Evolutionary conservation across 2,329 filamentous ascomycete genomes (phyloP).

Genomic region (Coleophoma crateriformis): DNA sequence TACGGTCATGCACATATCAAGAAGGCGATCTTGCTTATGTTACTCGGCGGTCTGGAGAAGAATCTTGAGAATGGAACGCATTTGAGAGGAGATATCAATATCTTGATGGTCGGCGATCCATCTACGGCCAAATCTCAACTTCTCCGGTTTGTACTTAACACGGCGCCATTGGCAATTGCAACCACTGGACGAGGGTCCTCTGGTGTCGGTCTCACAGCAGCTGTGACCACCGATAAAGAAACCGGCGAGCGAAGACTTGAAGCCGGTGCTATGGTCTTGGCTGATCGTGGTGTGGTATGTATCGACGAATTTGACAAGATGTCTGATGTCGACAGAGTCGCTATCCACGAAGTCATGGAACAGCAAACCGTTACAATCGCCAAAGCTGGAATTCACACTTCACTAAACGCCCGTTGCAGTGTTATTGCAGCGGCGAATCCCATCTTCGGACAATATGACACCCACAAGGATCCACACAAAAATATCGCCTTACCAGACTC

Average conservation of each 20-base stretch:
- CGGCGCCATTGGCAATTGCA: slow-evolving; percentile 90
- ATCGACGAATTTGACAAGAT: slow-evolving; percentile 99
- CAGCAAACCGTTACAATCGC: slow-evolving; percentile 99
- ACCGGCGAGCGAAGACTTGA: slow-evolving; percentile 92
- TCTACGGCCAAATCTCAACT: slow-evolving; percentile 99
- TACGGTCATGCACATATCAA: slow-evolving; percentile 98
- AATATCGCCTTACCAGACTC: slow-evolving; percentile 98
- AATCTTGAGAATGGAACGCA: slow-evolving; percentile 98
- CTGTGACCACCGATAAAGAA: slow-evolving; percentile 94
- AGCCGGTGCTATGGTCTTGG: slow-evolving; percentile 98
- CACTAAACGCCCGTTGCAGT: slow-evolving; percentile 91
- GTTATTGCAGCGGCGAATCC: slow-evolving; percentile 96
- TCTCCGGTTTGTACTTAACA: slow-evolving; percentile 93
- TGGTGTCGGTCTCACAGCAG: slow-evolving; percentile 93
- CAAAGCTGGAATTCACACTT: slow-evolving; percentile 97
- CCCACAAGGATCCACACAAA: slow-evolving; percentile 96
- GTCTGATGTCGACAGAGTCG: slow-evolving; percentile 96
- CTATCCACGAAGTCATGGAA: slow-evolving; percentile 99
- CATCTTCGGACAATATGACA: slow-evolving; percentile 96
- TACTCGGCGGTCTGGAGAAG: slow-evolving; percentile 95
- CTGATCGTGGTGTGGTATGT: slow-evolving; percentile 93
- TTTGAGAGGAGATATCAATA: slow-evolving; percentile 97
- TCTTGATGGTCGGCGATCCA: slow-evolving; percentile 97
- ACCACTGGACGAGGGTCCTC: slow-evolving; percentile 96
- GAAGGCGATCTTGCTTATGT: slow-evolving; percentile 92